Conservation (phyloP, 176 grass and related monocot genomes). For the Neostapfia colusana region DNA sequence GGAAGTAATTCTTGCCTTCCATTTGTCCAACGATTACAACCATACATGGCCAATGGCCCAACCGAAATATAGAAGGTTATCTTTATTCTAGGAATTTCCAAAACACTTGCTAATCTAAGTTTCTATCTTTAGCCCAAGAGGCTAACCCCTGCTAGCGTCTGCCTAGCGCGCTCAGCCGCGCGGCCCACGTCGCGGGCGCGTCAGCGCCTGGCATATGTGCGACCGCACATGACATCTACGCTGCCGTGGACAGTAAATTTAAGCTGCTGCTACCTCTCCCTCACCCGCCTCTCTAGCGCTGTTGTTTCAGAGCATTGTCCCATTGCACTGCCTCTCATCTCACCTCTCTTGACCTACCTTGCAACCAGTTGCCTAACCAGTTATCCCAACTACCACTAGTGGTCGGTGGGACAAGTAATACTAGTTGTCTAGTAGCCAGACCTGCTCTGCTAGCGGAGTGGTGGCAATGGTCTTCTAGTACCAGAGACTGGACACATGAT, state of each 20-base stretch:
- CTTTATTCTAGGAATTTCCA: no score
- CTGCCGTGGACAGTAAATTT: background rate
- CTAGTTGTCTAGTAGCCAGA: background rate
- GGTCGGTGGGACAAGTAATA: background rate
- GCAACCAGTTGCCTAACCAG: conserved; percentile 1
- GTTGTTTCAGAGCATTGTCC: background rate
- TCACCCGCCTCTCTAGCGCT: background rate
- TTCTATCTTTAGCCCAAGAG: no score
- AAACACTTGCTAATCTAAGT: no score
- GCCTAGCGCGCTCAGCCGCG: no score
- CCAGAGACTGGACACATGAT: background rate
- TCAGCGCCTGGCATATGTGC: no score
- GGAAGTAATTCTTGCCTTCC: no score
- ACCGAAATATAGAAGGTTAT: no score
- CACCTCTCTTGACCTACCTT: background rate
- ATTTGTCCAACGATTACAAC: no score
- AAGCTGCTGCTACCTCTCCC: background rate
- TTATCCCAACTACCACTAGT: background rate
- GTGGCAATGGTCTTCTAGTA: background rate
- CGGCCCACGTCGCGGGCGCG: no score
- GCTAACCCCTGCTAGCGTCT: no score
- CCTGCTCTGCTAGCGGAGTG: background rate
- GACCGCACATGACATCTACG: no score
- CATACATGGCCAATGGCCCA: no score
- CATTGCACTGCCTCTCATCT: background rate